Conservation (phyloP, 2,329 filamentous ascomycete genomes). For the Didymella pomorum region DNA sequence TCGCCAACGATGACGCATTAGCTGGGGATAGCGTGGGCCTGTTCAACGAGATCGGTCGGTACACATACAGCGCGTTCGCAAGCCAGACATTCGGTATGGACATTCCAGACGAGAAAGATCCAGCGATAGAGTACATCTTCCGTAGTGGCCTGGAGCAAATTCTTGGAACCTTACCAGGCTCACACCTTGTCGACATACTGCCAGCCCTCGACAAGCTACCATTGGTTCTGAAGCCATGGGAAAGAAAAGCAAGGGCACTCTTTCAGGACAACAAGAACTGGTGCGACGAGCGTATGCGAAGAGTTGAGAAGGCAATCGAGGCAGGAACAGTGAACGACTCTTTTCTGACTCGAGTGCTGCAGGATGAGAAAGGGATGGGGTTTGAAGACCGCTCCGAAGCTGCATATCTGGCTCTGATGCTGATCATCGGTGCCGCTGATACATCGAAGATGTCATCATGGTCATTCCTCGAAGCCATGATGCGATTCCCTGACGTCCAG, state of each 20-base stretch:
- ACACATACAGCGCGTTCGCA: conserved; percentile 20
- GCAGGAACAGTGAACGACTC: conserved; percentile 6
- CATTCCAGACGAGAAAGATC: conserved; percentile 11
- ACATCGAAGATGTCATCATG: conserved; percentile 30
- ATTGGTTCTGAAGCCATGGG: conserved; percentile 17
- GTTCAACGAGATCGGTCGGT: conserved; percentile 17
- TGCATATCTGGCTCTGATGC: conserved; percentile 21
- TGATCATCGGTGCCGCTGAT: conserved; percentile 21
- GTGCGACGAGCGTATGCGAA: conserved; percentile 10
- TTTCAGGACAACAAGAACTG: conserved; percentile 17
- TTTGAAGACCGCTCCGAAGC: conserved; percentile 12
- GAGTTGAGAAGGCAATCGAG: conserved; percentile 8
- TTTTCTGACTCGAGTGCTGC: conserved; percentile 8
- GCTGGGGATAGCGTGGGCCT: conserved; percentile 8
- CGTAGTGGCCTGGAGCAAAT: conserved; percentile 16
- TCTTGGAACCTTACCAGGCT: conserved; percentile 12
- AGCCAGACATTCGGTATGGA: conserved; percentile 22
- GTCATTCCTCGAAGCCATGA: conserved; percentile 58
- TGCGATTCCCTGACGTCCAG: conserved; percentile 58
- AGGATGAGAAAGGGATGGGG: conserved; percentile 16
- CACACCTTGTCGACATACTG: conserved; percentile 14
- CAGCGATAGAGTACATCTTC: conserved; percentile 19
- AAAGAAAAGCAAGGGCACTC: conserved; percentile 9
- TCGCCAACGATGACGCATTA: conserved; percentile 1
- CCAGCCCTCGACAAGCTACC: conserved; percentile 13